A percentile compares a stretch with the other conserved stretches of the same genome.
These are phyloP conservation scores for Trichophyton mentagrophytes DNA, from an alignment of 2,329 filamentous ascomycete species.

Conservation along the genomic window DNA sequence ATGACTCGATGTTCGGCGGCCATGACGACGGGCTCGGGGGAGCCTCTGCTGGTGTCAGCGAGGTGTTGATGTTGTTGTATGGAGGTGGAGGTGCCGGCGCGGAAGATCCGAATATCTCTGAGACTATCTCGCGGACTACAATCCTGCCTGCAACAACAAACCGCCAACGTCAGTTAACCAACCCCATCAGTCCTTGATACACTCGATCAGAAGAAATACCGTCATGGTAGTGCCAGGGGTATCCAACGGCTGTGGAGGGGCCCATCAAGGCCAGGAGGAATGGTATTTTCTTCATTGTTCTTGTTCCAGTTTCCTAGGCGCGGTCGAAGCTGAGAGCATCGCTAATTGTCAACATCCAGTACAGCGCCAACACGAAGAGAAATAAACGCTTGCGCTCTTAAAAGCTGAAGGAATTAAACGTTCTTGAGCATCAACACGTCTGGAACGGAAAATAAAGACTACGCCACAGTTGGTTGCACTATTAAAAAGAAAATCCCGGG, in stretches of 20 bases:
- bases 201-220: not conserved
- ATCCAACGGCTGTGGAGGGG: not conserved
- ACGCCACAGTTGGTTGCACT: not conserved
- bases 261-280: not conserved
- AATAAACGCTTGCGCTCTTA: too few species aligned
- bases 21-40: not conserved
- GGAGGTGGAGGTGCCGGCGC: not conserved
- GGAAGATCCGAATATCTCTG: not conserved
- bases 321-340: not conserved
- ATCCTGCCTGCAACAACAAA: not conserved
- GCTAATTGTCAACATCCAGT: not conserved
- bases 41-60: not conserved
- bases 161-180: not conserved
- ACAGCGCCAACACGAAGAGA: not conserved
- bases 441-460: not conserved
- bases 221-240: not conserved
- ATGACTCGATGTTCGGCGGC: not conserved
- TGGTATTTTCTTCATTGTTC: slow-evolving; percentile 1
- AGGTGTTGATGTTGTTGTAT: not conserved
- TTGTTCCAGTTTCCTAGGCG: not conserved
- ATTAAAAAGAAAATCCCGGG: not conserved
- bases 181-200: not conserved
- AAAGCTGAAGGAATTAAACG: too few species aligned
- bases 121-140: not conserved
- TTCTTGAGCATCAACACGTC: not conserved